A percentile compares a stretch with the other conserved stretches of the same genome.
Conservation (phyloP, 805 yeast genomes). For the Candida coquimbonensis region DNA sequence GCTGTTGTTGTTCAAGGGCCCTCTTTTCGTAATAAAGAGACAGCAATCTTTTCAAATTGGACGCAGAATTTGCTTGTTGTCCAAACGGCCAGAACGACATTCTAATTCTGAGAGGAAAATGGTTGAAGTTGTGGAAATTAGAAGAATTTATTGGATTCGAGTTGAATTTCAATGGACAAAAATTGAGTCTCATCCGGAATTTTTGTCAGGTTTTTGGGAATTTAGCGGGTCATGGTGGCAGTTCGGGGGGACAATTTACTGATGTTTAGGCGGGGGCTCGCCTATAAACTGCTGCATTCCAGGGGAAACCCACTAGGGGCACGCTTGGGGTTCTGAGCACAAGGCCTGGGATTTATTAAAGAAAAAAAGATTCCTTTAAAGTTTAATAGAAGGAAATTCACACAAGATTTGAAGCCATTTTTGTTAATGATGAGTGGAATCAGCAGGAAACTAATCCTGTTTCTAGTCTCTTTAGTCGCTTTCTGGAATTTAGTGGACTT, state of each 20-base stretch:
- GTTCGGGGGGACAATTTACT: neutral
- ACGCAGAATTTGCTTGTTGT: conserved; percentile 26
- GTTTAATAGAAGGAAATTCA: too few species aligned
- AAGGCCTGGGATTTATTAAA: neutral
- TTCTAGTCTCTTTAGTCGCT: conserved; percentile 9
- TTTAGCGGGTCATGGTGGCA: too few species aligned
- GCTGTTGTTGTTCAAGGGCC: conserved; percentile 7
- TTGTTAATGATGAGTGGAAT: neutral
- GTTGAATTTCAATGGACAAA: too few species aligned
- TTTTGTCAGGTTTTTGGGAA: too few species aligned
- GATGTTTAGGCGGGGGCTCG: neutral
- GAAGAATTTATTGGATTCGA: neutral
- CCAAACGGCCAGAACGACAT: conserved; percentile 44
- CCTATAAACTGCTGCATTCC: too few species aligned
- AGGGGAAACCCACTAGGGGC: neutral
- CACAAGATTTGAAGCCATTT: too few species aligned
- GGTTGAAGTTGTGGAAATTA: neutral
- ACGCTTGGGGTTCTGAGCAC: neutral
- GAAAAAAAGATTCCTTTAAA: too few species aligned
- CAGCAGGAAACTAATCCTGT: conserved; percentile 11
- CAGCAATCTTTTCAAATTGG: conserved; percentile 32
- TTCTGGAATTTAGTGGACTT: conserved; percentile 17
- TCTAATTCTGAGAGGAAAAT: neutral
- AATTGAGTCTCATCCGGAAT: too few species aligned
- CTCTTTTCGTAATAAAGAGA: conserved; percentile 31